phyloP scores from a whole-genome alignment of 2,329 filamentous ascomycete species.

The Colletotrichum lupini region DNA sequence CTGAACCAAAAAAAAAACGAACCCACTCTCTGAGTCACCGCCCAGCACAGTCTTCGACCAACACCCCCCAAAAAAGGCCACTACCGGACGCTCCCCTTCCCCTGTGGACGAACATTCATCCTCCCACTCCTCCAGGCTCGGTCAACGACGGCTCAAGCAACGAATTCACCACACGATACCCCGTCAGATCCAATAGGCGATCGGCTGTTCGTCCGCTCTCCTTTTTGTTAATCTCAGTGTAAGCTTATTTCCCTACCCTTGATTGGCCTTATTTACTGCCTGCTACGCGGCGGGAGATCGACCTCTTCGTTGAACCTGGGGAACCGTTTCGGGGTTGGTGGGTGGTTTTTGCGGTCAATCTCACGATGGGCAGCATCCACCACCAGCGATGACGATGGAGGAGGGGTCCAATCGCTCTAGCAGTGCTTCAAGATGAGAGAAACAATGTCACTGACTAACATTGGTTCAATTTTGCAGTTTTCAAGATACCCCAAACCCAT shows the following conservation, averaged over 20 bases:
- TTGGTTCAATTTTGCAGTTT: slow-evolving; percentile 4
- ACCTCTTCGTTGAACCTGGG: neutral
- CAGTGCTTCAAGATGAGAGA: neutral
- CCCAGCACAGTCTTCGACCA: neutral
- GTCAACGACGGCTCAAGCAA: slow-evolving; percentile 36
- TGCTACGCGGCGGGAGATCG: neutral
- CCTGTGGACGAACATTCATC: slow-evolving; percentile 36
- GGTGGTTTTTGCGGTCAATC: neutral
- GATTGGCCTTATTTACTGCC: neutral
- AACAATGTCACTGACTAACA: neutral
- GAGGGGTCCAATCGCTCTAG: too few species aligned
- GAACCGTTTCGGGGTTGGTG: slow-evolving; percentile 2
- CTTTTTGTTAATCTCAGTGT: slow-evolving; percentile 2
- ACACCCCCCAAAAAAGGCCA: slow-evolving; percentile 17
- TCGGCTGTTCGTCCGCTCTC: neutral
- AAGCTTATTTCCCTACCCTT: slow-evolving; percentile 11
- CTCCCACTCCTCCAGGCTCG: slow-evolving; percentile 22
- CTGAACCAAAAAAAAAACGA: neutral
- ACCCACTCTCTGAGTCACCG: slow-evolving; percentile 29
- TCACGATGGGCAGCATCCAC: slow-evolving; percentile 14
- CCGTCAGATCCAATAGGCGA: slow-evolving; percentile 24
- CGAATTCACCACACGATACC: slow-evolving; percentile 26
- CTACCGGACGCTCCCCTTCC: slow-evolving; percentile 20
- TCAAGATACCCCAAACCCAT: slow-evolving; percentile 16
- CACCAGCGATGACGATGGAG: neutral